Percentiles rank a stretch among this genome's conserved stretches.
Conservation (phyloP, 345 rosid genomes). For the Bruguiera sexangula region DNA sequence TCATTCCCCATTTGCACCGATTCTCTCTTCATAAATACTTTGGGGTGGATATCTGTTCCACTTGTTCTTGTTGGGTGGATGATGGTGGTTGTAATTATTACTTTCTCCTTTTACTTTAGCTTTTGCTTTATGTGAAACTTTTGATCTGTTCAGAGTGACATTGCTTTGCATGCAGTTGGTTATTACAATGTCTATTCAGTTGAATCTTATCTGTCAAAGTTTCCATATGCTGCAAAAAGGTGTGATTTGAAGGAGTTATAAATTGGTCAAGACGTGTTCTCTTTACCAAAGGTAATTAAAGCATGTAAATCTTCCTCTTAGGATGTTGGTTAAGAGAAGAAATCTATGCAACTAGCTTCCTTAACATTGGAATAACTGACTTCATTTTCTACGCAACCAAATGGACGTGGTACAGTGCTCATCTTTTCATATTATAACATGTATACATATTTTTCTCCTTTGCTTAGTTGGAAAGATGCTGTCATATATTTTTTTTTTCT, state of each 20-base stretch:
- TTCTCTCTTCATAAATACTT: conserved; percentile 12
- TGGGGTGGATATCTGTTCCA: conserved; percentile 27
- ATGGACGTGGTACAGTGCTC: no score
- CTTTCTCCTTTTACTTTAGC: conserved; percentile 19
- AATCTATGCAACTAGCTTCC: no score
- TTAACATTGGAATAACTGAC: no score
- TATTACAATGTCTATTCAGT: conserved; percentile 19
- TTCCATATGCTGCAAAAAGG: neutral
- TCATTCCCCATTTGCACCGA: neutral
- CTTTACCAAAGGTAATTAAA: no score
- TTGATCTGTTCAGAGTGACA: conserved; percentile 31
- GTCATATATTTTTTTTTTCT: no score
- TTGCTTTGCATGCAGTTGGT: conserved; percentile 21
- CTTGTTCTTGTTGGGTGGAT: conserved; percentile 43
- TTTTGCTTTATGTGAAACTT: conserved; percentile 46
- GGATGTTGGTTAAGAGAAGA: no score
- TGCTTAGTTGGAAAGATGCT: no score
- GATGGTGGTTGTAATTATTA: conserved; percentile 49
- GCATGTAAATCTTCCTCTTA: no score
- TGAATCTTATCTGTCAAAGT: conserved; percentile 1
- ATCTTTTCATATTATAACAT: no score
- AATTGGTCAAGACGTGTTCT: neutral
- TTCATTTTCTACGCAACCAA: no score
- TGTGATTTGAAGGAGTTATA: neutral
- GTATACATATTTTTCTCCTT: no score